Base-by-base conservation (phyloP, 768 basidiomycete species). In the Fomitopsis serialis region DNA sequence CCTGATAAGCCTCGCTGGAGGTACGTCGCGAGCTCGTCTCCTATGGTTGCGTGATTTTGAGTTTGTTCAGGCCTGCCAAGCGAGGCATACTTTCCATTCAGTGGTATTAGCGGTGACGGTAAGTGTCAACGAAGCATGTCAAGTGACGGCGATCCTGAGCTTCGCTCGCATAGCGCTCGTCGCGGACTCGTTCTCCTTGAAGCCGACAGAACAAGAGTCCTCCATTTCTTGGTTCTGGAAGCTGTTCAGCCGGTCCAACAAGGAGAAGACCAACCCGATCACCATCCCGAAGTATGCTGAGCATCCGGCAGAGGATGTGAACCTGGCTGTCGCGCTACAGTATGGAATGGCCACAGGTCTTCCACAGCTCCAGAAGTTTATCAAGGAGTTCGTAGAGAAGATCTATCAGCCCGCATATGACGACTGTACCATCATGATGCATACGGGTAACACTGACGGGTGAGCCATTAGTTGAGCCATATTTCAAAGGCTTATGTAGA, bases 371-470 rank as follows among this genome's bases (percentile, higher is more conserved):
- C 74, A 78, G 47, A 63, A 70, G 19, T 78, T 89, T 63, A 65
- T 87, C 37, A 62, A 75, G 37, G 79, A 85, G 45, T 85, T 89
- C 60, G 74, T 78, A 10, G 59, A 58, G 34, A 78, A 67, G 53
- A 72, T 84, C 1, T 81, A 76, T 65, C 76, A 72, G 48, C 84
- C 86, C 1, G 84, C 69, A 2, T 89, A 87, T 66, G 63, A 69
- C 8, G 78, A 91, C 63, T 89, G 73, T 63, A 67, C 73, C 3
- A 78, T 76, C 1, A 63, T 89, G 23, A 61, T 82, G 0, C 77
- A 85, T 52, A 74, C 75, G 17, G 88, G 88, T 13, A 89, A 87
- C 62, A 91, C 87, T 0, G 88, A 87, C 61, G 86, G 79, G 61
- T 74, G 46, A 36, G 61, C 29, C n/a, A 3, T 32, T 32, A 37